phyloP scores from a whole-genome alignment of 768 basidiomycete genomes.

The Amanita brunnescens region DNA sequence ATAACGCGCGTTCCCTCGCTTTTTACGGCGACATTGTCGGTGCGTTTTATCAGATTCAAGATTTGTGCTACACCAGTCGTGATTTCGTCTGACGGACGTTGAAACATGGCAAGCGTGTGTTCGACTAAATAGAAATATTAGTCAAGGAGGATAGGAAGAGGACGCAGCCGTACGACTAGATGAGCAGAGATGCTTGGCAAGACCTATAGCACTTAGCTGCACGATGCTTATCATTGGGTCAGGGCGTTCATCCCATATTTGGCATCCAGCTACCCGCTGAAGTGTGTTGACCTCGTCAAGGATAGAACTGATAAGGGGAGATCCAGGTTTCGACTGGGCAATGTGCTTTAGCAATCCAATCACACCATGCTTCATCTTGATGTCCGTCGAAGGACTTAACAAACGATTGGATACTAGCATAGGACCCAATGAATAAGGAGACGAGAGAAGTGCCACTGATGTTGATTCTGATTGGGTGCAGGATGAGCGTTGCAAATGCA shows the following conservation, averaged over 20 bases:
- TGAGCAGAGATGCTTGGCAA: slow-evolving; percentile 83
- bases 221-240: slow-evolving; percentile 80
- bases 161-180: slow-evolving; percentile 47
- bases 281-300: slow-evolving; percentile 60
- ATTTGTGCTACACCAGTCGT: slow-evolving; percentile 57
- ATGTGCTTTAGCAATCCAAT: slow-evolving; percentile 85
- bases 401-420: slow-evolving; percentile 47
- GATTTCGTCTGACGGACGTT: slow-evolving; percentile 26
- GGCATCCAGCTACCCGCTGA: slow-evolving; percentile 48
- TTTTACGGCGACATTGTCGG: slow-evolving; percentile 74
- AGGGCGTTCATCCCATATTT: slow-evolving; percentile 60
- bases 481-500: slow-evolving; percentile 4
- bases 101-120: slow-evolving; percentile 42
- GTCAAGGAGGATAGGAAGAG: not conserved
- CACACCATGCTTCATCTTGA: slow-evolving; percentile 85
- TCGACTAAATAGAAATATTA: slow-evolving; percentile 23
- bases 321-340: slow-evolving; percentile 56
- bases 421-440: slow-evolving; percentile 57
- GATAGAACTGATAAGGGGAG: slow-evolving; percentile 46
- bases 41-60: slow-evolving; percentile 64
- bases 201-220: slow-evolving; percentile 80
- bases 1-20: slow-evolving; percentile 88
- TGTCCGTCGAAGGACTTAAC: slow-evolving; percentile 49
- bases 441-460: slow-evolving; percentile 50
- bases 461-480: slow-evolving; percentile 37